Base-by-base conservation (phyloP, 164 flowering plant species). In the Sextonia rubra region DNA sequence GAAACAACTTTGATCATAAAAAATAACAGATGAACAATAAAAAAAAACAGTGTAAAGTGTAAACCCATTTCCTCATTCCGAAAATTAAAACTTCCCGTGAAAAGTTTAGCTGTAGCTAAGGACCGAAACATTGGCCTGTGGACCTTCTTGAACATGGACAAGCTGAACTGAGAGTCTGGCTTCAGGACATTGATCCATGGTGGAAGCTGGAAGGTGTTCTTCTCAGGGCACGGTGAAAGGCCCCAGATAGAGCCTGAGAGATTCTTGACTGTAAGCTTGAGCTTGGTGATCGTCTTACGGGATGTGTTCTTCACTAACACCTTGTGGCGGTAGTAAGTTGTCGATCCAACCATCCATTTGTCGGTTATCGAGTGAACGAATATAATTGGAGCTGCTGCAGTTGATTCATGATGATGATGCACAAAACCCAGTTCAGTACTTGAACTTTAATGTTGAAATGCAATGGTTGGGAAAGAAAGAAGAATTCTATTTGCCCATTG, bases 141-240 rank as follows among this genome's bases (percentile, higher is more conserved):
- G 87, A 8, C 97, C 97, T 9, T 87, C 94, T 82, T 94, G 98
- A 68, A 92, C 77, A 60, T 92, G 92, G 20, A 92, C 89, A 73
- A 90, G n/a, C 60, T 80, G 80, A 76, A 83, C 47, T 86, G 79
- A 0, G 89, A 73, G 27, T 87, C 89, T n/a, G 94, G 87, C 14
- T 82, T 48, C 37, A 92, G 30, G 26, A 77, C 83, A n/a, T 82
- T 79, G 0, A 79, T 64, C 93, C 86, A 83, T 37, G 72, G 75
- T 12, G 97, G 97, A 48, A 89, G 85, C 73, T 75, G 85, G 60
- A 81, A 91, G 3, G 70, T 78, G 79, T 86, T 83, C 83, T 84
- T 85, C 56, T 69, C 82, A 8, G 48, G 27, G 6, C 87, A 76
- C 37, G 86, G 84, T 22, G 73, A 22, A 8, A 94, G 88, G 27